Evolutionary conservation across 257 asterid species (phyloP).

Genomic region (Petrea volubilis): DNA sequence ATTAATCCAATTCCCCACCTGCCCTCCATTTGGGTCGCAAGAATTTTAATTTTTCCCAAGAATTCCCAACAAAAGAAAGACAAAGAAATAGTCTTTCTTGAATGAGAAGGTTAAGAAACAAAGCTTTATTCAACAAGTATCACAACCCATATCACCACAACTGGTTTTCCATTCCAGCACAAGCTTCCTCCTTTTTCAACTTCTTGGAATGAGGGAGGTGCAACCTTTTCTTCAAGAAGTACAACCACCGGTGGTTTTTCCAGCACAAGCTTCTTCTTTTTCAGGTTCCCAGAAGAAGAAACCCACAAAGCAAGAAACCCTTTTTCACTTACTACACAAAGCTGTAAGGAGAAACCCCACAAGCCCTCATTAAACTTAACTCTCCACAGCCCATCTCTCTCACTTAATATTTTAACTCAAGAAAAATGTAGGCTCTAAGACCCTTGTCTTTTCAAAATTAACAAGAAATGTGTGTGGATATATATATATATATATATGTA

Average conservation of each 20-base stretch:
- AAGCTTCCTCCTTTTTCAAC: conserved; percentile 22
- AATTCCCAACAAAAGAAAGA: conserved; percentile 14
- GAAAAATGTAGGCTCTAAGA: conserved; percentile 29
- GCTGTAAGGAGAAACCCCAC: conserved; percentile 39
- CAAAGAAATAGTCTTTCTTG: conserved; percentile 9
- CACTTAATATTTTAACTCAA: not conserved
- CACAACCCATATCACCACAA: conserved; percentile 30
- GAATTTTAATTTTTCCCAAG: not conserved
- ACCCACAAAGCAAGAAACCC: conserved; percentile 39
- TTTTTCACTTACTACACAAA: conserved; percentile 35
- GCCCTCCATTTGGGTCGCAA: conserved; percentile 48
- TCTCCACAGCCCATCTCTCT: conserved; percentile 1
- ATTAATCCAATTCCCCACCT: conserved; percentile 35
- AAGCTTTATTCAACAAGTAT: conserved; percentile 35
- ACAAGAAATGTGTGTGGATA: not conserved
- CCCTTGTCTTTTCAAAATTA: conserved; percentile 24
- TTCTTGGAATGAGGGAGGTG: conserved; percentile 28
- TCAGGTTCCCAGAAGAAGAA: conserved; percentile 23
- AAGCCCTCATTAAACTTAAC: conserved; percentile 28
- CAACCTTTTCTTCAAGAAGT: conserved; percentile 30
- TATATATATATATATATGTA: no score
- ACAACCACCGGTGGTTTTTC: conserved; percentile 20
- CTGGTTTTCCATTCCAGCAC: conserved; percentile 17
- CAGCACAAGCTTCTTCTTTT: conserved; percentile 31
- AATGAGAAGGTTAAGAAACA: conserved; percentile 27